Conservation (phyloP, 768 basidiomycete genomes). For the Kwoniella sp. region DNA sequence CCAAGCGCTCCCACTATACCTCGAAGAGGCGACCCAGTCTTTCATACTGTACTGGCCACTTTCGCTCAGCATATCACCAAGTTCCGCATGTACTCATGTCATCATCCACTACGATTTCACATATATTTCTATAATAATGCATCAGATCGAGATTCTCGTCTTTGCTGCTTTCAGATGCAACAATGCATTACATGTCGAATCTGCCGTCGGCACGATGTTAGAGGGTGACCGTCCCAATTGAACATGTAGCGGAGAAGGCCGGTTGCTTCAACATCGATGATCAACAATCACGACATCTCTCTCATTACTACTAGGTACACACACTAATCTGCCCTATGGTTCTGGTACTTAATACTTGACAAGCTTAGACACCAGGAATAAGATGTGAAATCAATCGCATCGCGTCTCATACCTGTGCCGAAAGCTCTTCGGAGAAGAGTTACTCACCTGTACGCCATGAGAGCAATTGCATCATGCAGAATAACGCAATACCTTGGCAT, state of each 20-base stretch:
- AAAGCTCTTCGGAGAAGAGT: no score
- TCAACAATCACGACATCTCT: constrained; percentile 13
- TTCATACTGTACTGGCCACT: no score
- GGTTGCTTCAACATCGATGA: constrained; percentile 5
- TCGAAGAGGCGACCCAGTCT: no score
- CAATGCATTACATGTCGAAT: neutral
- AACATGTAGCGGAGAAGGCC: constrained; percentile 9
- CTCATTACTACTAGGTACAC: no score
- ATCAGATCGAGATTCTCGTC: neutral
- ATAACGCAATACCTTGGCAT: constrained; percentile 2
- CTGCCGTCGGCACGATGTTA: neutral
- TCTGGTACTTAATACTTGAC: neutral
- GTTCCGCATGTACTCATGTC: neutral
- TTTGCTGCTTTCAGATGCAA: neutral
- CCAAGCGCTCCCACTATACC: no score
- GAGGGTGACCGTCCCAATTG: neutral
- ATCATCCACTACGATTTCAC: neutral
- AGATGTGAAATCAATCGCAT: no score
- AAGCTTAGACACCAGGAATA: neutral
- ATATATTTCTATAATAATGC: neutral
- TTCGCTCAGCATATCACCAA: neutral
- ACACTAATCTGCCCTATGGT: no score
- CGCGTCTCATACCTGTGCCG: no score
- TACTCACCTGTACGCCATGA: neutral
- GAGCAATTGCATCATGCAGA: neutral